Percentiles rank a stretch among this genome's conserved stretches.
phyloP scores from a whole-genome alignment of 2,329 filamentous ascomycete species.

The Trichoderma breve region DNA sequence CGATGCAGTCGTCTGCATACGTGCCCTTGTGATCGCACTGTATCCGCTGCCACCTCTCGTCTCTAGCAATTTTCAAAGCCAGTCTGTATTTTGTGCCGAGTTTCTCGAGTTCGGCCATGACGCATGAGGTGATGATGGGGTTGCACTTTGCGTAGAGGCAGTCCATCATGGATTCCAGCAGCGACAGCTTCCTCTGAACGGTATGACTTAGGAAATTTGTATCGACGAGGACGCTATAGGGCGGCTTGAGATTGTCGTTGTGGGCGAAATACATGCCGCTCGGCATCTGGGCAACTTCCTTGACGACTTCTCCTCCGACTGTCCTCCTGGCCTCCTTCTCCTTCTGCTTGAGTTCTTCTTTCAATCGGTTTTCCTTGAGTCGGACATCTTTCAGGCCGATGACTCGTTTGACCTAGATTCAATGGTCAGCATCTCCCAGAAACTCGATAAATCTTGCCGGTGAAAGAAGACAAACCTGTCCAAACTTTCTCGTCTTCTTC shows the following conservation, averaged over 20 bases:
- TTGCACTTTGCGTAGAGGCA: conserved; percentile 88
- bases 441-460: conserved; percentile 31
- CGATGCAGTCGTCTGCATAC: conserved; percentile 80
- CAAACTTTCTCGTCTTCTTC: conserved; percentile 93
- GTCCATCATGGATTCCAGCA: conserved; percentile 90
- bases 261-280: conserved; percentile 84
- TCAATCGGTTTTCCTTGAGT: conserved; percentile 75
- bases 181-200: conserved; percentile 83
- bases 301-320: conserved; percentile 59
- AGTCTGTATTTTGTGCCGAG: conserved; percentile 85
- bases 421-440: conserved; percentile 14
- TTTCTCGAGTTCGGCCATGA: conserved; percentile 84
- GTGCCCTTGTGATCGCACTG: conserved; percentile 87
- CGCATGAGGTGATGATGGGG: conserved; percentile 76
- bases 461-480: conserved; percentile 46
- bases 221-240: conserved; percentile 63
- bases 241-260: conserved; percentile 79
- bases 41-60: conserved; percentile 82
- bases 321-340: conserved; percentile 59
- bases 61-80: conserved; percentile 79
- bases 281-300: conserved; percentile 78
- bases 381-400: conserved; percentile 79
- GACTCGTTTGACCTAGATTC: conserved; percentile 68
- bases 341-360: conserved; percentile 57
- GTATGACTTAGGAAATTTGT: conserved; percentile 92